Evolutionary conservation across 495 filamentous ascomycete species (phyloP).

Genomic region (Podospora conica): DNA sequence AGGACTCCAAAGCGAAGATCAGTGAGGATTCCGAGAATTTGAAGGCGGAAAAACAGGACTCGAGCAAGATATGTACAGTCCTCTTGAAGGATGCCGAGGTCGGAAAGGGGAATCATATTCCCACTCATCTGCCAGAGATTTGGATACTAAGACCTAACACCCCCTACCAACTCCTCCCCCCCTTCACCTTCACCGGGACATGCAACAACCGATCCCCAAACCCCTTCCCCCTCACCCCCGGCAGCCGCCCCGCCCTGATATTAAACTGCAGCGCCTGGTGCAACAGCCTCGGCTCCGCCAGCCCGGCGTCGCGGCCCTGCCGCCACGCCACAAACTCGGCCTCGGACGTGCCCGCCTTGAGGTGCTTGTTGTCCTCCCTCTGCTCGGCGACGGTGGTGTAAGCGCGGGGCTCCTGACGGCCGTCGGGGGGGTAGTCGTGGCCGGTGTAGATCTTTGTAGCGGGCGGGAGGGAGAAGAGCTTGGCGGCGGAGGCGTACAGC

Average conservation of each 20-base stretch:
- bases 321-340: slow-evolving; percentile 47
- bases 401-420: slow-evolving; percentile 28
- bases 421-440: slow-evolving; percentile 43
- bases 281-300: slow-evolving; percentile 48
- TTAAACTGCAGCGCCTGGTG: slow-evolving; percentile 56
- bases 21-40: too few relatives aligned
- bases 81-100: too few relatives aligned
- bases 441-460: slow-evolving; percentile 46
- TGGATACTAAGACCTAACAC: too few relatives aligned
- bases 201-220: slow-evolving; percentile 34
- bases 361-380: slow-evolving; percentile 45
- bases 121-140: too few relatives aligned
- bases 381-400: slow-evolving; percentile 49
- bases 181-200: slow-evolving; percentile 37
- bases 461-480: slow-evolving; percentile 41
- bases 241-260: slow-evolving; percentile 48
- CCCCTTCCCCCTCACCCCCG: slow-evolving; percentile 21
- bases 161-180: background rate
- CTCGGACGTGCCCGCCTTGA: slow-evolving; percentile 34
- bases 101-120: too few relatives aligned
- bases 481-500: slow-evolving; percentile 41
- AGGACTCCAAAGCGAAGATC: too few relatives aligned
- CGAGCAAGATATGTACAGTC: too few relatives aligned
- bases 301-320: slow-evolving; percentile 38
- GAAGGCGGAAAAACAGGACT: too few relatives aligned